phyloP scores from a whole-genome alignment of 371 early-diverging fungal genomes.

The Apophysomyces variabilis region DNA sequence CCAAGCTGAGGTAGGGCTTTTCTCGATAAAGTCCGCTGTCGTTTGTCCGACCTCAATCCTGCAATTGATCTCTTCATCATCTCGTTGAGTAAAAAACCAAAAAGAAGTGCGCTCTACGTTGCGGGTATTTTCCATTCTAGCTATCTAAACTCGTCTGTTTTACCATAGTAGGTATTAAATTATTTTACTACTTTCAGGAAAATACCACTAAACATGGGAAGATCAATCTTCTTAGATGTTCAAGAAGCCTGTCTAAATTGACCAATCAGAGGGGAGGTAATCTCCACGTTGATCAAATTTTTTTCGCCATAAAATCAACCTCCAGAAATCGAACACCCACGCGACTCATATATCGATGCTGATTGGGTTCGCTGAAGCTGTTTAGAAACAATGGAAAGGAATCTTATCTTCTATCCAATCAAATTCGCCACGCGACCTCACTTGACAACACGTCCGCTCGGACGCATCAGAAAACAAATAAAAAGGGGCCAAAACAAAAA shows the following conservation, averaged over 20 bases:
- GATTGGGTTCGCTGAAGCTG: background rate
- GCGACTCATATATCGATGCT: background rate
- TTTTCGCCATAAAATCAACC: background rate
- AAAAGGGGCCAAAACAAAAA: slow-evolving; percentile 6
- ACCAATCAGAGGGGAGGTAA: background rate
- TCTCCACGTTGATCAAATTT: background rate
- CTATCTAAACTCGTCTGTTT: background rate
- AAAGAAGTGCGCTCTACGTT: background rate
- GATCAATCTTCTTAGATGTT: slow-evolving; percentile 7
- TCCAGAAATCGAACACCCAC: background rate
- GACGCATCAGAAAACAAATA: slow-evolving; percentile 3
- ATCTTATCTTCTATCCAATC: background rate
- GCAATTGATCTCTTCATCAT: background rate
- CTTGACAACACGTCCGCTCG: slow-evolving; percentile 11
- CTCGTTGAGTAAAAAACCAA: background rate
- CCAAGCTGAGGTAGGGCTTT: too few relatives aligned
- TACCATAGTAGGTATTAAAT: slow-evolving; percentile 9
- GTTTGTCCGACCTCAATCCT: too few relatives aligned
- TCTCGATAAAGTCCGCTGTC: background rate
- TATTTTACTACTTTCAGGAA: background rate
- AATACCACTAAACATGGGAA: background rate
- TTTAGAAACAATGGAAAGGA: slow-evolving; percentile 6
- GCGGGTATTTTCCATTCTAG: background rate
- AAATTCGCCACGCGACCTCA: slow-evolving; percentile 20
- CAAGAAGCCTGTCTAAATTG: background rate